Base-by-base conservation (phyloP, 768 basidiomycete species). In the Russula griseocarnosa region DNA sequence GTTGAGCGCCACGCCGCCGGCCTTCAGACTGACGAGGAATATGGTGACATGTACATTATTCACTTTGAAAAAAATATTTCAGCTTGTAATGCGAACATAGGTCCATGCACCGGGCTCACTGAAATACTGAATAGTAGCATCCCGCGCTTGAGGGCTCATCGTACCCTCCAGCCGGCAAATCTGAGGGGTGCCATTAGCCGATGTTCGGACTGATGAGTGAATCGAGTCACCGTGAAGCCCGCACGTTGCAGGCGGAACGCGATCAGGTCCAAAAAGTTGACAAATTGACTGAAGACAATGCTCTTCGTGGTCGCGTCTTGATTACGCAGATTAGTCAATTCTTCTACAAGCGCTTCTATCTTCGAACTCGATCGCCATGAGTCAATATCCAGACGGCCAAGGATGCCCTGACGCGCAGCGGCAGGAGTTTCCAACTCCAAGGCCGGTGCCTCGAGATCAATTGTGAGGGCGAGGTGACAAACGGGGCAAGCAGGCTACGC, bases 321-420 rank as follows among this genome's bases (percentile, higher is more conserved):
- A 66, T 80, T 74, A 40, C 94, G 81, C 46, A 97, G 80, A 73
- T 92, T 93, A 70, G 82, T 86, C 58, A 99, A 76, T 76, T 99
- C 97, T 74, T 99, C 97, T 4, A 98, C 79, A 5, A 99, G 81
- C 2, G 96, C 95, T 73, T 99, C 97, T 49, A 98, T 92, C 79
- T 98, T 99, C 5, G 94, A 87, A n/a, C 92, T 95, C 1, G 94
- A 96, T 54, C 93, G 83, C 93, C 94, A 97, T 52, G 84, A 86
- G 68, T 92, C 85, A 20, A 98, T 77, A 72, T 98, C 85, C 26
- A 99, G 79, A 11, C 95, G 85, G 30, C 92, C 92, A 16, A 99
- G 83, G 56, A 99, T 98, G 46, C 97, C 97, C 74, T 99, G 97
- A 44, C 92, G 85, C 34, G 76, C 75, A 52, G 72, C 71, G 7